Percentiles rank a stretch among this genome's conserved stretches.
phyloP scores from a whole-genome alignment of 352 stramenopile genomes.

The Globisporangium mamillatum region DNA sequence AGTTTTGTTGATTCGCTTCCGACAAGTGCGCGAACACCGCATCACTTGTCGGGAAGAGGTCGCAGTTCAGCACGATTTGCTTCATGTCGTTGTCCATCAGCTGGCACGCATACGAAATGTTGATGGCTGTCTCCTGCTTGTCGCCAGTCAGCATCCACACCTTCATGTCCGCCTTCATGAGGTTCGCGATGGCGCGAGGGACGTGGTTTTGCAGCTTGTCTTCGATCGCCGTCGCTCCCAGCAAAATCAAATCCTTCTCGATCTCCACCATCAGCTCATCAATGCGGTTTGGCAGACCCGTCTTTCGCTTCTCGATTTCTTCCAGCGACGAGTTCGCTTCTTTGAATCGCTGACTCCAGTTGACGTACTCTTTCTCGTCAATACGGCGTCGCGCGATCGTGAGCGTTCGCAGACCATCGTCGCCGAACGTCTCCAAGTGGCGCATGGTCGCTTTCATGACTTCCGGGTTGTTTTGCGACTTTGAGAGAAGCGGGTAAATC shows the following conservation, averaged over 20 bases:
- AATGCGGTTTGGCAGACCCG: conserved; percentile 60
- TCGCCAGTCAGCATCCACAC: conserved; percentile 94
- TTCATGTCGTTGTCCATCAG: conserved; percentile 88
- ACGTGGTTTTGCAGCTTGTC: conserved; percentile 93
- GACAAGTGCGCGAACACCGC: conserved; percentile 34
- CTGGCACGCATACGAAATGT: conserved; percentile 91
- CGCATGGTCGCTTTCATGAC: conserved; percentile 53
- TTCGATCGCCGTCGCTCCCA: conserved; percentile 92
- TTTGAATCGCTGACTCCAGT: conserved; percentile 69
- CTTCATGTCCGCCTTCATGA: conserved; percentile 87
- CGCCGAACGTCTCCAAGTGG: conserved; percentile 77
- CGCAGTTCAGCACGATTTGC: conserved; percentile 64
- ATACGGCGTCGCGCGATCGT: conserved; percentile 69
- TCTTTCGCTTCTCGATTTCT: conserved; percentile 81
- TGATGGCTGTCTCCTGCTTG: conserved; percentile 94
- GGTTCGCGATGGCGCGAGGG: conserved; percentile 77
- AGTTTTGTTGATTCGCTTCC: conserved; percentile 30
- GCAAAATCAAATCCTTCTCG: conserved; percentile 73
- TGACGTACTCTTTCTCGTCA: conserved; percentile 48
- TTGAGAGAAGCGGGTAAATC: conserved; percentile 81
- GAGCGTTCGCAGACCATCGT: conserved; percentile 84
- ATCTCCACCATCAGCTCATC: conserved; percentile 75
- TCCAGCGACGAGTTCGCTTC: conserved; percentile 63
- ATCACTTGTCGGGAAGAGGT: conserved; percentile 54
- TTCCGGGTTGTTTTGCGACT: conserved; percentile 52